phyloP scores from a whole-genome alignment of 2,329 filamentous ascomycete genomes.

The Epichloe coenophiala region DNA sequence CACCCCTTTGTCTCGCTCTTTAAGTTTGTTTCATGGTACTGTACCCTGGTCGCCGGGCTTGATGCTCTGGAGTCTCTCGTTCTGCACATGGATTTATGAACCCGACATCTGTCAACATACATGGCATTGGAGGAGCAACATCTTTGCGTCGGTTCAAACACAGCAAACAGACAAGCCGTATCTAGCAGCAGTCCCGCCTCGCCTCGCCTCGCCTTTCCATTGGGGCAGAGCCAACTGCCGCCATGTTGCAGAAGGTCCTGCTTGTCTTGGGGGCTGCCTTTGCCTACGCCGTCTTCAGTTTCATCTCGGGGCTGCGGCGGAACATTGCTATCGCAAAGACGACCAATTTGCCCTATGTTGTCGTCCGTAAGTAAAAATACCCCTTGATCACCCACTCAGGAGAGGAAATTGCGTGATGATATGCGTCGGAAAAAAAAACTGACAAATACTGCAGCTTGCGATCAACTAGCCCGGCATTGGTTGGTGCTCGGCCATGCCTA shows the following conservation, averaged over 20 bases:
- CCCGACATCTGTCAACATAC: not conserved
- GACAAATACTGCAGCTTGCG: not conserved
- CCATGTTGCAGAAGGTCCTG: conserved; percentile 21
- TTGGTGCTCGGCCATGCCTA: conserved; percentile 35
- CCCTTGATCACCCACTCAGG: not conserved
- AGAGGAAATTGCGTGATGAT: too few species aligned
- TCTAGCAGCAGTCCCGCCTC: not conserved
- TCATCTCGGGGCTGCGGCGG: conserved; percentile 21
- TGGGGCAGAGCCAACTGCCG: not conserved
- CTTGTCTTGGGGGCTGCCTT: conserved; percentile 20
- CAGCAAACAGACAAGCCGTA: not conserved
- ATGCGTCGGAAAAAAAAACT: too few species aligned
- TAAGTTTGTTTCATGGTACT: not conserved
- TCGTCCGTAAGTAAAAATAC: conserved; percentile 33
- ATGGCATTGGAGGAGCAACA: not conserved
- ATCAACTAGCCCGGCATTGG: conserved; percentile 3
- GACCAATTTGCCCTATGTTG: conserved; percentile 37
- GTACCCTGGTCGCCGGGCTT: not conserved
- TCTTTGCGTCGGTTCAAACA: too few species aligned
- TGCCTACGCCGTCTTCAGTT: conserved; percentile 20
- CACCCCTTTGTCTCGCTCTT: not conserved
- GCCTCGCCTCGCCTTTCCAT: not conserved
- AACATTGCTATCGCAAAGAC: conserved; percentile 38
- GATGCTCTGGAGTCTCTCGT: not conserved
- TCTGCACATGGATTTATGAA: not conserved